Evolutionary conservation across 2,329 filamentous ascomycete species (phyloP).

Genomic region (Stachybotrys chartarum): DNA sequence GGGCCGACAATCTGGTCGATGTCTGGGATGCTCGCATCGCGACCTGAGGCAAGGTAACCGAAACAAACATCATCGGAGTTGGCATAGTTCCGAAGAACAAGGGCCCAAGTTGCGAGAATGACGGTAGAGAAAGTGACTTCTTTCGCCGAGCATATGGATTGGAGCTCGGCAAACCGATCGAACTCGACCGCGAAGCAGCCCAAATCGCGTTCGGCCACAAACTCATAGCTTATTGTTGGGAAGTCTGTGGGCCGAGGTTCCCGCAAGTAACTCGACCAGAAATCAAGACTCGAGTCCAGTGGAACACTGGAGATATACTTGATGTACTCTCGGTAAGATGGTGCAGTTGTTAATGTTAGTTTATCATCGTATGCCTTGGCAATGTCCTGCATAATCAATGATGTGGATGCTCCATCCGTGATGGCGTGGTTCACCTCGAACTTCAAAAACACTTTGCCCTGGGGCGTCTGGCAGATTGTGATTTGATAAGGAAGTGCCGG

Average conservation of each 20-base stretch:
- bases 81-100: conserved; percentile 41
- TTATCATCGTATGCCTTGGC: conserved; percentile 14
- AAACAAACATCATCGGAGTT: conserved; percentile 41
- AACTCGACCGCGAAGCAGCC: neutral
- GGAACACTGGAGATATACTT: conserved; percentile 7
- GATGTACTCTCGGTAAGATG: conserved; percentile 12
- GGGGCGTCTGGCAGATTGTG: conserved; percentile 13
- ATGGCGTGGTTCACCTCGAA: conserved; percentile 28
- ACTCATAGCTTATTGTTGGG: neutral
- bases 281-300: conserved; percentile 5
- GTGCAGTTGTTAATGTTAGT: neutral
- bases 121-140: conserved; percentile 42
- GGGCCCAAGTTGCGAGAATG: conserved; percentile 44
- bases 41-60: conserved; percentile 23
- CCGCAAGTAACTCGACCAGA: conserved; percentile 9
- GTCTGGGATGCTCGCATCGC: conserved; percentile 10
- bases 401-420: conserved; percentile 24
- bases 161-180: neutral
- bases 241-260: neutral
- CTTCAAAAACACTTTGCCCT: conserved; percentile 11
- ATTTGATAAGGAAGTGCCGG: conserved; percentile 14
- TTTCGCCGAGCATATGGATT: conserved; percentile 2
- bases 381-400: conserved; percentile 20
- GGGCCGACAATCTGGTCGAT: conserved; percentile 11
- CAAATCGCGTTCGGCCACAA: neutral